Evolutionary conservation across 257 asterid genomes (phyloP), one percentile per base, ranked within the genome.

Genomic region (Gynochthodes officinalis): DNA sequence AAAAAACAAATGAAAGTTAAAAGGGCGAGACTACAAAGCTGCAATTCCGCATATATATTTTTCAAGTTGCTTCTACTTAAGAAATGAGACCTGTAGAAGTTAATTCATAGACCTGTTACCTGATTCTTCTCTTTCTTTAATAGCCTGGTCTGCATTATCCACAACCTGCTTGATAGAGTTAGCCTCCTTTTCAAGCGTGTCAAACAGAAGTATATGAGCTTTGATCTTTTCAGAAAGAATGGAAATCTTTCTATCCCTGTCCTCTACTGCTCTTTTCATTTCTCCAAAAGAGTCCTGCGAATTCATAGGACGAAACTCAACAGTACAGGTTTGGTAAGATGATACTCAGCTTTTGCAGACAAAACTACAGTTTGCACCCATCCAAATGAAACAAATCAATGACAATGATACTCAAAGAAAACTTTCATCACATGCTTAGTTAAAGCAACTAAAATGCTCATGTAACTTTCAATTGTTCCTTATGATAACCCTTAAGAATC

Each of bases 151-250:
- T 33, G 81, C 75, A 67, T 76, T 74, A 60, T 76, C 69, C 46
- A 83, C 74, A 40, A 76, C 72, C 75, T 81, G 54, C 83, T 73
- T 81, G 78, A 81, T 71, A 46, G 78, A 83, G 67, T 59, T 71
- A 63, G 78, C 85, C 69, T 83, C 87, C 82, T 78, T 78, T 72
- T 79, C 79, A 61, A 83, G 78, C 32, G 82, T 72, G 60, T 61
- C 71, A 25, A 78, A 69, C 33, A 78, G 64, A 35, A 64, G 52
- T 52, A 72, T 75, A 55, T 83, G 82, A 75, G 82, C 75, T 64
- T 76, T 78, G 61, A 83, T 70, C 82, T 76, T 83, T 54, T 83
- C 77, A 60, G 73, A 67, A 60, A 78, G 83, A 76, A 80, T 30
- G 21, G 43, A 46, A 49, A 78, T 76, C 77, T 28, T 78, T 71